Base-by-base conservation (phyloP, 192 early-diverging fungal genomes). In the Coemansia sp. region DNA sequence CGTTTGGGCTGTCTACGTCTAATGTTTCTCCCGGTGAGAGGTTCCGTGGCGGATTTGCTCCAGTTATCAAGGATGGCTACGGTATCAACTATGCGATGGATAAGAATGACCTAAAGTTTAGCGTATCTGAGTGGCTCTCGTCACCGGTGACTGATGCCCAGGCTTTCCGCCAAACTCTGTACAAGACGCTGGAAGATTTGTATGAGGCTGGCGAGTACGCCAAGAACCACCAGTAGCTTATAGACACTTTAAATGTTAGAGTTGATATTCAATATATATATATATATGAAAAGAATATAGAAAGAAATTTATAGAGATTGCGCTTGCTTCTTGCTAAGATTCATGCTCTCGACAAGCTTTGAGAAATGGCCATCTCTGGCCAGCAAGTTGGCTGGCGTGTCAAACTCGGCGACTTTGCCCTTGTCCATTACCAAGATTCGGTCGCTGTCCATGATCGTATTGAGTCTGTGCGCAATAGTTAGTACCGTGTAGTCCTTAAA, bases 61-160 rank as follows among this genome's bases (percentile, higher is more conserved):
- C 94, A 0, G 94, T 95, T 16, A 87, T 91, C 24, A 87, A 88
- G 38, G 92, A 94, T 34, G 94, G 95, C 12, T 97, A 96, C 69
- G 95, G 95, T 8, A 85, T 93, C 82, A 93, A 92, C 86, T 97
- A 97, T 82, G 87, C 87, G 7, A 82, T 95, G 55, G 87, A 85
- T 40, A 82, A 82, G 46, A 80, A 88, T 27, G 80, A 83, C 24
- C 85, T 95, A 65, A 93, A 91, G 74, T 91, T 94, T 65, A 90
- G 89, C 47, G 84, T 97, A 18, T 84, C 87, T 15, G 83, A 86
- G 40, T 87, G 86, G 85, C 61, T 47, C 51, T 33, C 47, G 34
- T 89, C 72, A 82, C 70, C 79, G 31, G 85, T 79, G 4, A 91
- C 90, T 66, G 90, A 84, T 22, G 88, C 83, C 31, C 78, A 84